Evolutionary conservation across 2,329 filamentous ascomycete species (phyloP), one percentile per base, ranked within the genome.

Genomic region (Alternaria burnsii): DNA sequence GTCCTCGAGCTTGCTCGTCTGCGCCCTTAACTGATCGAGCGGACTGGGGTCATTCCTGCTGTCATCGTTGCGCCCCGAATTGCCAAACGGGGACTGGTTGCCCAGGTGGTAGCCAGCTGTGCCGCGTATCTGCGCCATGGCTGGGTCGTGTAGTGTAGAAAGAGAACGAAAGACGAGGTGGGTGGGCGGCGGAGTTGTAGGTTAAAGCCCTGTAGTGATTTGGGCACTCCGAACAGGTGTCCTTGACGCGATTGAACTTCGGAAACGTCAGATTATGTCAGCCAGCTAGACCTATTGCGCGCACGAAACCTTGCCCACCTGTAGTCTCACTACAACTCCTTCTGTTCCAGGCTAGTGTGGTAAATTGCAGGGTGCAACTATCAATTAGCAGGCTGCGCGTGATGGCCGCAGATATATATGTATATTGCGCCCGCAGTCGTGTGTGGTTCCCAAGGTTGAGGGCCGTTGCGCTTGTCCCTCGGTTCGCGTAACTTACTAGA

Each of bases 1-100:
- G 78, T 99, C 95, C 83, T 99, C 95, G 69, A 99, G 94, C 86
- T 97, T 98, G 89, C 92, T 97, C 52, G 95, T 99, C 81, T 98
- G 94, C 79, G 93, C 88, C 67, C 95, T 87, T 77, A 99, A 93
- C 73, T 92, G 87, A 79, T 97, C 95, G 71, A 99, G 87, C 59
- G 91, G 89, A 79, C 88, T 92, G 50, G 90, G 87, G 72, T 93
- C 89, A 76, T 85, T 87, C 59, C 84, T 87, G 60, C 85, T 87
- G 42, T 69, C 72, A 69, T 90, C 86, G 69, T 79, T 82, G 67
- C 82, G 83, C 72, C 82, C 85, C 61, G 84, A 84, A 48, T 85
- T 87, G 66, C 87, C 89, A 73, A 93, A 94, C 66, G 89, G 87
- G 75, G 88, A 89, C 74, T 89, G 88, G 78, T 89, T 87, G 74